Evolutionary conservation across 352 stramenopile species (phyloP).

Genomic region (Phytophthora sp.): DNA sequence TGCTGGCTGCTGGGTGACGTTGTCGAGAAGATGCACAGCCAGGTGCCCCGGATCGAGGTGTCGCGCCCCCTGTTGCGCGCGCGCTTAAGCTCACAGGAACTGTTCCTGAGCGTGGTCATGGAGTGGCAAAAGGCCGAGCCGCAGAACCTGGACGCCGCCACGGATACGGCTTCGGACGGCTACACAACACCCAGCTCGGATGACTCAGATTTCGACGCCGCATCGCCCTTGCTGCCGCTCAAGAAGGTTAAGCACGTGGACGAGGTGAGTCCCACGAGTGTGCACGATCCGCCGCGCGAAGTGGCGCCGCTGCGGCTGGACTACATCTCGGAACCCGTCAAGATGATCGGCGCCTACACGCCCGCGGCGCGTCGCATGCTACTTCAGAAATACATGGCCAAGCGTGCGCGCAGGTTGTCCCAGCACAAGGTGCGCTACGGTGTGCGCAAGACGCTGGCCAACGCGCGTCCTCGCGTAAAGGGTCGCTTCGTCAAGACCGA

Average conservation of each 20-base stretch:
- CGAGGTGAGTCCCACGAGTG: slow-evolving; percentile 69
- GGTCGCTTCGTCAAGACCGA: slow-evolving; percentile 87
- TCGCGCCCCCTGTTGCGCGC: slow-evolving; percentile 37
- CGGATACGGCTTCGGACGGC: slow-evolving; percentile 19
- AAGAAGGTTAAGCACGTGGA: slow-evolving; percentile 35
- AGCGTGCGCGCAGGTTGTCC: slow-evolving; percentile 72
- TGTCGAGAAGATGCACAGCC: slow-evolving; percentile 13
- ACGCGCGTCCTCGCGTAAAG: slow-evolving; percentile 78
- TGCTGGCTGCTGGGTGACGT: slow-evolving; percentile 54
- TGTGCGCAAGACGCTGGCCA: slow-evolving; percentile 82
- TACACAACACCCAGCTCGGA: slow-evolving; percentile 30
- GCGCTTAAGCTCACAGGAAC: slow-evolving; percentile 67
- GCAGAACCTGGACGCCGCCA: slow-evolving; percentile 19
- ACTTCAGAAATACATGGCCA: slow-evolving; percentile 82
- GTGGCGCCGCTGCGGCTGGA: slow-evolving; percentile 58
- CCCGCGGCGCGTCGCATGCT: slow-evolving; percentile 66
- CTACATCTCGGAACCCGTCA: slow-evolving; percentile 38
- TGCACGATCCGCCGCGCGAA: slow-evolving; percentile 49
- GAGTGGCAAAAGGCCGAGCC: slow-evolving; percentile 59
- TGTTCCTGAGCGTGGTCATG: slow-evolving; percentile 86
- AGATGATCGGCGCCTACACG: slow-evolving; percentile 77
- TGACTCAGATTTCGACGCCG: slow-evolving; percentile 40
- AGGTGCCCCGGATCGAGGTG: slow-evolving; percentile 21
- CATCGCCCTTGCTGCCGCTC: not conserved
- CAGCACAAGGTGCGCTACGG: slow-evolving; percentile 82